These are phyloP conservation scores for Melaleuca alternifolia DNA, from an alignment of 345 rosid species.

Conservation along the genomic window DNA sequence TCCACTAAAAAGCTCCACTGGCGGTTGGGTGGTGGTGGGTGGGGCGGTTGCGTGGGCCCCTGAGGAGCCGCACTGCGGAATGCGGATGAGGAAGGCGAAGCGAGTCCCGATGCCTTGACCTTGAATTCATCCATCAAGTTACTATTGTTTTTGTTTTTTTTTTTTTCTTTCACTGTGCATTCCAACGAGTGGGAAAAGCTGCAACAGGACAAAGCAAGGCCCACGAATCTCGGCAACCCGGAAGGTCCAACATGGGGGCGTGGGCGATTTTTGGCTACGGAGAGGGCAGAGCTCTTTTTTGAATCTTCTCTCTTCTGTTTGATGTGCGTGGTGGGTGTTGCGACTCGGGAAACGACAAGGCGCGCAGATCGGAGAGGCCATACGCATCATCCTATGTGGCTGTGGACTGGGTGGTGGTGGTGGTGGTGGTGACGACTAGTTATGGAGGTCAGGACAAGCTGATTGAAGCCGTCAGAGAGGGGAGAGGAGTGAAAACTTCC, in stretches of 20 bases:
- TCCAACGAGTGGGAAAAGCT: neutral
- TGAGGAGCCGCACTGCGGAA: too few relatives aligned
- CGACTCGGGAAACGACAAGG: neutral
- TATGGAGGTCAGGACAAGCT: neutral
- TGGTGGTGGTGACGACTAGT: neutral
- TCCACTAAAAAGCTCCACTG: neutral
- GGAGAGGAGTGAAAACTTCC: neutral
- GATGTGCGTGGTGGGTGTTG: neutral
- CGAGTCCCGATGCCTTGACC: neutral
- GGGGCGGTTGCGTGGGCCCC: neutral
- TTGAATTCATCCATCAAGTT: neutral
- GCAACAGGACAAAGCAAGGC: neutral
- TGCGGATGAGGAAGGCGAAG: too few relatives aligned
- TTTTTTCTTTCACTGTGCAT: neutral
- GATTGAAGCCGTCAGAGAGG: neutral
- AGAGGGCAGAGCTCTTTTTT: neutral
- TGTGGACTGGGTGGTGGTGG: neutral
- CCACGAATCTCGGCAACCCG: neutral
- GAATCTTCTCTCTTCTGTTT: neutral
- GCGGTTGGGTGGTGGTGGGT: neutral
- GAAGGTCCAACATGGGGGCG: neutral
- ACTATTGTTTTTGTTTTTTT: too few relatives aligned
- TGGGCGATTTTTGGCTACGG: neutral
- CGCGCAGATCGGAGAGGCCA: neutral
- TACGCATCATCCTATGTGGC: neutral